Base-by-base conservation (phyloP, 116 monocot species). In the Posidonia oceanica region DNA sequence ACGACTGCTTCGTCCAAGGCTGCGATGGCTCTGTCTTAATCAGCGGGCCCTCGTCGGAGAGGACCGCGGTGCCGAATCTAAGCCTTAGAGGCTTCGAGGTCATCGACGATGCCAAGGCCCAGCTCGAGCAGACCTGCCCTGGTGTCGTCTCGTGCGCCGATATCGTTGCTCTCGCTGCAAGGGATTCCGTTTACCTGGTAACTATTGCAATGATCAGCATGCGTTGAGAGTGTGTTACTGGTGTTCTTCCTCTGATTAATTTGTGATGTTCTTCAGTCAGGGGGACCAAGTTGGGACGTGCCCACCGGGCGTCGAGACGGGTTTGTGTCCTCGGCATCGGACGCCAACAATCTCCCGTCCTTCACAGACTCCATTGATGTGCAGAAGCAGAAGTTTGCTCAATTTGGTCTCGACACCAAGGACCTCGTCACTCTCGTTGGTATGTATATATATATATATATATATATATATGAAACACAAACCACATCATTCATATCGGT, bases 391-490 rank as follows among this genome's bases (percentile, higher is more conserved):
- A 91, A 91, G 69, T 87, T 91, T 54, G 62, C 81, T 3, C 81
- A 79, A 52, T 83, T 85, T 59, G 87, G 87, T 14, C 71, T 91
- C 55, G 85, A 57, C 4, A 83, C 83, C 67, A 74, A 75, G 7
- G 83, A 91, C 68, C 81, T 91, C 5, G 85, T 91, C 21, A 87
- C 81, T 14, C 64, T 87, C 61, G 79, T 87, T 22, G 86, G 90
- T 90, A 81, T 23, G 48, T 42, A 14, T 29, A 29, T 29, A 0
- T 29, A 29, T 29, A 1, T 36, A 18, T 18, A 10, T n/a, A 29
- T 29, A 29, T 29, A 29, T 29, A 29, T 29, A 29, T 29, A 29
- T 29, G 29, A 29, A 29, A 29, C 29, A 1, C 29, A 29, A 29
- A 29, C 29, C 29, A 29, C 29, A 29, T 29, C 1, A 29, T 29